Conservation (phyloP, 768 basidiomycete species). For the Boletellus sp. region DNA sequence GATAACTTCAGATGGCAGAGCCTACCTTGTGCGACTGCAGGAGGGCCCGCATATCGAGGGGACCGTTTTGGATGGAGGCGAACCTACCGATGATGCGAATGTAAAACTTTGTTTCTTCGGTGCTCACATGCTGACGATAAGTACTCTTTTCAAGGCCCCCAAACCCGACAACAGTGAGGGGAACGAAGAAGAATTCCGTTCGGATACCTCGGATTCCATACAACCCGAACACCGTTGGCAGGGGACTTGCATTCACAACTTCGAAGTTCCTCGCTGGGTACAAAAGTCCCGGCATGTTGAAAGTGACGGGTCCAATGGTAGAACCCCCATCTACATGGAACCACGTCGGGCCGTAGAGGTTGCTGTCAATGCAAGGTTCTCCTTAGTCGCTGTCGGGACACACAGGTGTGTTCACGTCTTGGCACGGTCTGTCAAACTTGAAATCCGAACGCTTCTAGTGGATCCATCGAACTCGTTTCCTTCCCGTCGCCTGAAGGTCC, state of each 20-base stretch:
- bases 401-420: constrained; percentile 42
- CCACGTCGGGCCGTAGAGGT: constrained; percentile 62
- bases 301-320: constrained; percentile 35
- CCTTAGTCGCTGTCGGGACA: constrained; percentile 77
- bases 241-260: constrained; percentile 77
- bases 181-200: constrained; percentile 6
- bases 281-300: constrained; percentile 68
- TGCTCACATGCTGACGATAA: constrained; percentile 3
- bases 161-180: constrained; percentile 2
- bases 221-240: constrained; percentile 46
- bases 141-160: constrained; percentile 3
- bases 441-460: constrained; percentile 38
- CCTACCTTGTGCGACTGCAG: constrained; percentile 68
- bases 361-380: constrained; percentile 77
- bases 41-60: constrained; percentile 32
- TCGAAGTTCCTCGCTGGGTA: constrained; percentile 72
- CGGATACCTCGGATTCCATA: constrained; percentile 4
- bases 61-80: constrained; percentile 39
- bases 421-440: neutral
- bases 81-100: constrained; percentile 46
- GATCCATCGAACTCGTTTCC: constrained; percentile 60
- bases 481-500: constrained; percentile 64
- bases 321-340: constrained; percentile 49
- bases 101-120: neutral
- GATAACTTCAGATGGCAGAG: constrained; percentile 83